Percentiles rank a stretch among this genome's conserved stretches.
These are phyloP conservation scores for Aegilops speltoides DNA, from an alignment of 176 grass and related monocot genomes.

Conservation along the genomic window DNA sequence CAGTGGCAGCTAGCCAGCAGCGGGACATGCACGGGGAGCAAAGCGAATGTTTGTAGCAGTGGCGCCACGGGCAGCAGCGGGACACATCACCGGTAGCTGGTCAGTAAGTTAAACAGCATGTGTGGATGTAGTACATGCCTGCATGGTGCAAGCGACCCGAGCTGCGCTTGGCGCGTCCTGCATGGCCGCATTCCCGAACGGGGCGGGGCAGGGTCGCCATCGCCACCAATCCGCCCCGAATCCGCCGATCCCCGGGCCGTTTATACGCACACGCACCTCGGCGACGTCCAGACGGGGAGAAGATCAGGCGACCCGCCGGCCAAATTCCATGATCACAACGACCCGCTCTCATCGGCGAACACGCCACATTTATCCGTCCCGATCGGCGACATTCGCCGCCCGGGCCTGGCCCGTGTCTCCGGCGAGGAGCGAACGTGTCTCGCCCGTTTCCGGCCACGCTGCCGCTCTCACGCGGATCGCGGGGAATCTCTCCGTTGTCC, in stretches of 20 bases:
- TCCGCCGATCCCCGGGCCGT: neutral
- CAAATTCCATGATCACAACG: constrained; percentile 7
- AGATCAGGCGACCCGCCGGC: neutral
- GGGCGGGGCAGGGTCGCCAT: neutral
- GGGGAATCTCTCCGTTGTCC: neutral
- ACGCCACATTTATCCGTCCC: neutral
- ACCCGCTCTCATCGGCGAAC: neutral
- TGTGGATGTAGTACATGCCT: neutral
- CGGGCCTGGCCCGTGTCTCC: neutral
- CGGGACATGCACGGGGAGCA: neutral
- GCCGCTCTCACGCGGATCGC: neutral
- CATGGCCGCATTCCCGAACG: neutral
- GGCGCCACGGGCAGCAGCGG: neutral
- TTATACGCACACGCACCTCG: neutral
- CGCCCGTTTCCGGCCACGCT: neutral
- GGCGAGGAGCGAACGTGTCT: neutral
- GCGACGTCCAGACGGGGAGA: neutral
- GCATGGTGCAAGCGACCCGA: neutral
- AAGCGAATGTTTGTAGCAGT: constrained; percentile 3
- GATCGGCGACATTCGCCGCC: constrained; percentile 14
- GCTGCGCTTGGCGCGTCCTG: neutral
- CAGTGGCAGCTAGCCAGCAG: neutral
- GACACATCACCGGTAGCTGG: neutral
- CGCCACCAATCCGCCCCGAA: neutral
- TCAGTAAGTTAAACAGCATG: neutral